A percentile compares a stretch with the other conserved stretches of the same genome.
phyloP scores from a whole-genome alignment of 208 protist genomes.

The Leishmania braziliensis region DNA sequence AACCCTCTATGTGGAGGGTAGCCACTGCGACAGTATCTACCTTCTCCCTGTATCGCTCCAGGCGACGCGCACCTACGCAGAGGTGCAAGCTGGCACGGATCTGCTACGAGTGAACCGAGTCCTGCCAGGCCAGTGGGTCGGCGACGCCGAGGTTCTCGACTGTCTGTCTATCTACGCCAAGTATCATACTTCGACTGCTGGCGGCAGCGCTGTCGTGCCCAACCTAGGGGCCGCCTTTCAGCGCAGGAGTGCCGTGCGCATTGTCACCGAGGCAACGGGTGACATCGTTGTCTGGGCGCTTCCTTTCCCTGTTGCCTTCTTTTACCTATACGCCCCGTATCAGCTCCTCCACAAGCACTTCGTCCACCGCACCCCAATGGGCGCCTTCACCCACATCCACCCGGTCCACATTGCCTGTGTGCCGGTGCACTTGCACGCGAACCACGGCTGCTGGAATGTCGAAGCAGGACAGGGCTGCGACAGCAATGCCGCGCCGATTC shows the following conservation, averaged over 20 bases:
- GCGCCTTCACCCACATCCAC: slow-evolving; percentile 26
- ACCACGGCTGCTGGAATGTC: slow-evolving; percentile 4
- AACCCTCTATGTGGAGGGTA: slow-evolving; percentile 32
- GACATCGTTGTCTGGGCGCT: slow-evolving; percentile 38
- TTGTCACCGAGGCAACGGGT: background rate
- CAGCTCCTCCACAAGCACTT: slow-evolving; percentile 37
- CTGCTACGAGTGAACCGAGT: slow-evolving; percentile 16
- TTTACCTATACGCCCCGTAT: slow-evolving; percentile 45
- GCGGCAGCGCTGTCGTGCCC: background rate
- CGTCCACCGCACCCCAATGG: slow-evolving; percentile 34
- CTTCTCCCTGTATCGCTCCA: slow-evolving; percentile 31
- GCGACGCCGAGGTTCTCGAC: slow-evolving; percentile 45
- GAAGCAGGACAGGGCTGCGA: background rate
- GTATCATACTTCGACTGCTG: background rate
- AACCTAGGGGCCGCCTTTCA: background rate
- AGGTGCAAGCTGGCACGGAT: slow-evolving; percentile 1
- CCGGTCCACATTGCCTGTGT: slow-evolving; percentile 24
- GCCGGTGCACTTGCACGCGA: slow-evolving; percentile 15
- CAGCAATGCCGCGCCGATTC: background rate
- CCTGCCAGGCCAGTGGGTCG: slow-evolving; percentile 39
- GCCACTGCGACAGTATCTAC: slow-evolving; percentile 28
- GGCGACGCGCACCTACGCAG: slow-evolving; percentile 8
- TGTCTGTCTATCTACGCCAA: slow-evolving; percentile 19
- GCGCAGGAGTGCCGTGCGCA: slow-evolving; percentile 24
- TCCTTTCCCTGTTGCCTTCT: slow-evolving; percentile 43